Evolutionary conservation across 345 rosid genomes (phyloP), one percentile per base, ranked within the genome.

Genomic region (Rubroshorea leprosula): DNA sequence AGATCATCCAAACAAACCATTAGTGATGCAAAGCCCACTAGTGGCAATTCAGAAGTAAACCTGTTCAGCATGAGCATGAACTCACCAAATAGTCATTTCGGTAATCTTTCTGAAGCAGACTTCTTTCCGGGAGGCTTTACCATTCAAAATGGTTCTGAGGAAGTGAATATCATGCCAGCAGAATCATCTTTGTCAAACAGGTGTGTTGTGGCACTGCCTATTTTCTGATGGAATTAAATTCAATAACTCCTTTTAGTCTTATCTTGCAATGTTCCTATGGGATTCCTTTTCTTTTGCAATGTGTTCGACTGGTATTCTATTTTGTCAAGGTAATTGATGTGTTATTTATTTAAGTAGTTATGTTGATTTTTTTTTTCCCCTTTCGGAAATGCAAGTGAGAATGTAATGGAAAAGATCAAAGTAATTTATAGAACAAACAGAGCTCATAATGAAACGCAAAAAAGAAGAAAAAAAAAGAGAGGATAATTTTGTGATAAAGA

Each of bases 121-220:
- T 66, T 76, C 26, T 67, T 83, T 64, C 64, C 80, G 2, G 75
- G 69, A 49, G 58, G 57, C 27, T 52, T 49, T 11, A 65, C 66
- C 58, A 50, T 59, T 63, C 70, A 69, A 70, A 72, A 65, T 55
- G 64, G 57, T 44, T 63, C 75, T 27, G n/a, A n/a, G n/a, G n/a
- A n/a, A n/a, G n/a, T n/a, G n/a, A 41, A 67, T 1, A 61, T 72
- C 25, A 67, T 51, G 49, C 52, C 53, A 46, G 56, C 64, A 38
- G 83, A 61, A 74, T 73, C 74, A 66, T 69, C 80, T 11, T 63
- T 65, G 45, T 64, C 77, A 48, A 68, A 85, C 38, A 76, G 89
- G 96, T 77, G 16, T 24, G 76, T 46, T 23, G 51, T 47, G 50
- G 9, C 57, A 4, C 4, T 66, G n/a, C n/a, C n/a, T 51, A 31